Evolutionary conservation across 306 rosid genomes (phyloP).

Genomic region (Gillenia trifoliata): DNA sequence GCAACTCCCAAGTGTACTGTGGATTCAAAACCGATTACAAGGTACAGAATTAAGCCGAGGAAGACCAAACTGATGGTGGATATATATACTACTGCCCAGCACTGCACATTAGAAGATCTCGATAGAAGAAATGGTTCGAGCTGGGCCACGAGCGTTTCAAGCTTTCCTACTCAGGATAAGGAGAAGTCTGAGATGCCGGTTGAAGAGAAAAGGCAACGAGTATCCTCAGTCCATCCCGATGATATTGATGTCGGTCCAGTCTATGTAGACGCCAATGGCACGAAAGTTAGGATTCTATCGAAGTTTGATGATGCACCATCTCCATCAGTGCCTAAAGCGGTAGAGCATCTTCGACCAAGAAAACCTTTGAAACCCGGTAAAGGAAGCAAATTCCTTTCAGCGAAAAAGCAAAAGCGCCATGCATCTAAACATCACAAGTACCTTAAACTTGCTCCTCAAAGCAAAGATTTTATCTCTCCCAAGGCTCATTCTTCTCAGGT

Average conservation of each 20-base stretch:
- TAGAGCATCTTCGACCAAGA: conserved; percentile 33
- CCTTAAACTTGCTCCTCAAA: conserved; percentile 34
- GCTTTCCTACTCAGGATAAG: conserved; percentile 28
- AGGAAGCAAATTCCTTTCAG: conserved; percentile 32
- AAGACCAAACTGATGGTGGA: conserved; percentile 55
- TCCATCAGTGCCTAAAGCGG: conserved; percentile 22
- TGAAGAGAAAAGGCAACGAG: conserved; percentile 31
- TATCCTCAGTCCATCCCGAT: conserved; percentile 22
- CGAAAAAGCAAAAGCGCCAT: conserved; percentile 41
- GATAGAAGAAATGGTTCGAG: conserved; percentile 51
- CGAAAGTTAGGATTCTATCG: conserved; percentile 50
- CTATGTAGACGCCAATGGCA: conserved; percentile 49
- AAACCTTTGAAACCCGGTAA: conserved; percentile 32
- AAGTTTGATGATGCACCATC: conserved; percentile 32
- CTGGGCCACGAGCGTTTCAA: conserved; percentile 41
- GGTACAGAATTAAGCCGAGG: conserved; percentile 48
- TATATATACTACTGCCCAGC: conserved; percentile 40
- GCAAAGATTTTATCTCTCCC: conserved; percentile 24
- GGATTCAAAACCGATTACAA: conserved; percentile 31
- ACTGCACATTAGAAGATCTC: conserved; percentile 57
- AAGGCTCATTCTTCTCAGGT: conserved; percentile 43
- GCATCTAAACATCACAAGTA: conserved; percentile 30
- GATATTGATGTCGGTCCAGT: conserved; percentile 43
- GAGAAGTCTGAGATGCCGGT: conserved; percentile 27
- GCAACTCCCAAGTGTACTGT: conserved; percentile 41